phyloP scores from a whole-genome alignment of 2,329 filamentous ascomycete species.

The Colletotrichum zoysiae region DNA sequence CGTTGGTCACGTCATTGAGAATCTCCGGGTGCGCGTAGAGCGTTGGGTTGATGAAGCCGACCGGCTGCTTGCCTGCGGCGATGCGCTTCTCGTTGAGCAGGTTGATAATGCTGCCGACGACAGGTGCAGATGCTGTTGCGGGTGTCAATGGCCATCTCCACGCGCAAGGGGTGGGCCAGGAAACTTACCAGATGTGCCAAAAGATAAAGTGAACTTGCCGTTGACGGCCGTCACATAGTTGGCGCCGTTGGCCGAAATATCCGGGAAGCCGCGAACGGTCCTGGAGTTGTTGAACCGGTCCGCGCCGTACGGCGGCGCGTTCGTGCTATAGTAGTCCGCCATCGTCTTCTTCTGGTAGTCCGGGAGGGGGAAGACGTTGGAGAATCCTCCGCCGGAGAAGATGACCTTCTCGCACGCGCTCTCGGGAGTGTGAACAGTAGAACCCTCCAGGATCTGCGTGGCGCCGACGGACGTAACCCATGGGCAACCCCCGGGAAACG shows the following conservation, averaged over 20 bases:
- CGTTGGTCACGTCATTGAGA: conserved; percentile 48
- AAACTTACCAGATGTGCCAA: conserved; percentile 58
- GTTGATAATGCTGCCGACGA: conserved; percentile 52
- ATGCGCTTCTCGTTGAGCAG: conserved; percentile 50
- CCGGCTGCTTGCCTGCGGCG: conserved; percentile 46
- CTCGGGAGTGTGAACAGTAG: conserved; percentile 55
- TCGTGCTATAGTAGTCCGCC: conserved; percentile 54
- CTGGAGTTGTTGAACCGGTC: conserved; percentile 59
- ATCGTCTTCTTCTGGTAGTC: conserved; percentile 60
- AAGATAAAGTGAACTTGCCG: conserved; percentile 57
- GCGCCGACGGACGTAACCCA: conserved; percentile 66
- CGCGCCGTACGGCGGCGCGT: conserved; percentile 56
- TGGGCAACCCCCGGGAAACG: conserved; percentile 60
- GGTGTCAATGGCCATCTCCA: background rate
- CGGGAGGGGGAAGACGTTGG: conserved; percentile 61
- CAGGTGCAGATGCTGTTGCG: conserved; percentile 48
- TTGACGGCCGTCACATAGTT: conserved; percentile 59
- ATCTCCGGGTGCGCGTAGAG: conserved; percentile 48
- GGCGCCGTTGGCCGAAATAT: conserved; percentile 60
- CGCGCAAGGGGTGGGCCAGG: too few relatives aligned
- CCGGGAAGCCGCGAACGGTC: conserved; percentile 61
- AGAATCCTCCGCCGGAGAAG: conserved; percentile 63
- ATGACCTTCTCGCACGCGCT: conserved; percentile 61
- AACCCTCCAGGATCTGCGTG: conserved; percentile 58
- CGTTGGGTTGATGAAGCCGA: conserved; percentile 44